Conservation (phyloP, 2,329 filamentous ascomycete genomes). For the Mycosphaerella arachidis region DNA sequence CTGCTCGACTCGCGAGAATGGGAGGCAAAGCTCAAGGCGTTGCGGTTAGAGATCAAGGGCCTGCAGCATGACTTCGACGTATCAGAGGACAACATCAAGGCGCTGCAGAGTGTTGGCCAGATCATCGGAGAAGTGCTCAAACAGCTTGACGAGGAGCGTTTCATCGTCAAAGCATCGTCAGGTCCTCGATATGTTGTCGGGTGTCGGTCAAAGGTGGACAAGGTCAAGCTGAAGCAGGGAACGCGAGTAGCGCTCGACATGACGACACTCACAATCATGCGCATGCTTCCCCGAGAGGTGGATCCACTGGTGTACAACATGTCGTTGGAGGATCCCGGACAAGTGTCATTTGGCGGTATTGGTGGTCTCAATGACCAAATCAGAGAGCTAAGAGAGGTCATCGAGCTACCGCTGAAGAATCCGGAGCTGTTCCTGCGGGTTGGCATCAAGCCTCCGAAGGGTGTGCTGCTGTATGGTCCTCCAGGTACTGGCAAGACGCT, state of each 20-base stretch:
- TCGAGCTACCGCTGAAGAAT: conserved; percentile 96
- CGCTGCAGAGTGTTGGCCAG: conserved; percentile 95
- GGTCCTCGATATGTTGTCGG: conserved; percentile 97
- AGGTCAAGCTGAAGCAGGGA: conserved; percentile 93
- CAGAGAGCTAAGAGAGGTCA: conserved; percentile 92
- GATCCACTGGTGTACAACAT: conserved; percentile 99
- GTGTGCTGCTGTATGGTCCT: conserved; percentile 90
- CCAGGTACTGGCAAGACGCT: conserved; percentile 97
- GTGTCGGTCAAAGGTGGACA: conserved; percentile 97
- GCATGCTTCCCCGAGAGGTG: conserved; percentile 97
- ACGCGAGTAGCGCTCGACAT: conserved; percentile 97
- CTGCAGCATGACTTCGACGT: conserved; percentile 92
- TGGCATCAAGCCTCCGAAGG: conserved; percentile 98
- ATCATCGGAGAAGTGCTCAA: conserved; percentile 99
- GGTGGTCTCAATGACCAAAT: conserved; percentile 98
- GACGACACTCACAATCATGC: conserved; percentile 99
- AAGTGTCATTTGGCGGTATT: conserved; percentile 96
- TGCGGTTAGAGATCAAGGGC: conserved; percentile 93
- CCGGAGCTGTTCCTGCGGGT: conserved; percentile 95
- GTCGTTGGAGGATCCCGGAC: conserved; percentile 95
- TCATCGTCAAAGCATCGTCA: conserved; percentile 97
- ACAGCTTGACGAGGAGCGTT: conserved; percentile 97
- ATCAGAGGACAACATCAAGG: conserved; percentile 99
- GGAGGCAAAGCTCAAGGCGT: conserved; percentile 93
- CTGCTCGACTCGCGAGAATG: conserved; percentile 91